Evolutionary conservation across 2,329 filamentous ascomycete genomes (phyloP), one percentile per base, ranked within the genome.

Genomic region (Diplodia intermedia): DNA sequence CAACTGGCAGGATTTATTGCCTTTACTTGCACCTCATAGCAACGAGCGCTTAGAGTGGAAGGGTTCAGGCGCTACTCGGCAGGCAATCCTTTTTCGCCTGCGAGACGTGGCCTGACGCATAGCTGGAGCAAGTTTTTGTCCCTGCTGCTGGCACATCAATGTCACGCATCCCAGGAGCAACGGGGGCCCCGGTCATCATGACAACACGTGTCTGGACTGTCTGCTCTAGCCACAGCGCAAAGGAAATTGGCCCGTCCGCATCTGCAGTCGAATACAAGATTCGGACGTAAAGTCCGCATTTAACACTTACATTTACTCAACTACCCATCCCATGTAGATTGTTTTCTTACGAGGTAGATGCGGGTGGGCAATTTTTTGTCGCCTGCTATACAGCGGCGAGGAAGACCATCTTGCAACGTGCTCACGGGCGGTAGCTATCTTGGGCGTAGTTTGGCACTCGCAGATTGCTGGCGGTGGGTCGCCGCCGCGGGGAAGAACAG

Each of bases 151-250:
- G 23, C 40, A 14, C n/a, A n/a, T 15, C 4, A 38, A 38, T 29
- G 36, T 31, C 56, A 49, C 18, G 57, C 57, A 29, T 18, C 55
- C 18, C 20, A 5, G 11, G 18, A 11, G 50, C n/a, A 36, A 50
- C 40, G 3, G 57, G 31, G 56, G 31, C 23, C 55, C 8, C 40
- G 36, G 55, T 26, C 38, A 23, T 12, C 23, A n/a, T 47, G 18
- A 20, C 57, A 36, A 62, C 57, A 62, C 57, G 57, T 62, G 57
- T 36, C 57, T 8, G 57, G 40, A 50, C 20, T 49, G 40, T 20
- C 57, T 20, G n/a, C n/a, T n/a, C n/a, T n/a, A 31, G 6, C 3
- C 29, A 31, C 29, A 31, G 29, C 29, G 29, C 29, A 31, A 31
- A 31, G 6, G 29, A 31, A 31, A 3, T 31, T 31, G 29, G 3